Percentiles rank a stretch among this genome's conserved stretches.
Conservation (phyloP, 2,329 filamentous ascomycete genomes). For the Ascochyta pisi region DNA sequence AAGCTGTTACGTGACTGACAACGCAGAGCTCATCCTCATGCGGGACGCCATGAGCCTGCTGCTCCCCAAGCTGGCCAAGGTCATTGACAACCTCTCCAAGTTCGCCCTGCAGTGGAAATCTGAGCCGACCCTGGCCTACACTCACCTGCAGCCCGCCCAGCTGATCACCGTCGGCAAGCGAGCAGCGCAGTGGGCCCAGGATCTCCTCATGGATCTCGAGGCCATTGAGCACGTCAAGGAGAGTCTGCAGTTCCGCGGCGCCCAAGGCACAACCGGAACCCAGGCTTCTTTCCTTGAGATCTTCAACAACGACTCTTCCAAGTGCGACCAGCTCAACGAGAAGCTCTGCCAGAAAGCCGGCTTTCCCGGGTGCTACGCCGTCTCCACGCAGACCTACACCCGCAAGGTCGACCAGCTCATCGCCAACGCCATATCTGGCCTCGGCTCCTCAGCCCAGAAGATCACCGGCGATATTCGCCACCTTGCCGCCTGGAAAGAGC, state of each 20-base stretch:
- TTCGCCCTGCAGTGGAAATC: slow-evolving; percentile 79
- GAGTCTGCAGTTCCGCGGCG: slow-evolving; percentile 76
- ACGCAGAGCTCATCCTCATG: slow-evolving; percentile 66
- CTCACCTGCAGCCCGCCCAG: slow-evolving; percentile 72
- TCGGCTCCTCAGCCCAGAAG: slow-evolving; percentile 79
- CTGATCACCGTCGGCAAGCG: slow-evolving; percentile 72
- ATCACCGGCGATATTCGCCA: slow-evolving; percentile 78
- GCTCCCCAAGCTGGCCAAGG: slow-evolving; percentile 77
- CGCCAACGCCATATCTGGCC: slow-evolving; percentile 78
- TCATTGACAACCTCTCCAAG: slow-evolving; percentile 73
- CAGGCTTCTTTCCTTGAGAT: slow-evolving; percentile 75
- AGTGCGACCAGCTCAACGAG: slow-evolving; percentile 68
- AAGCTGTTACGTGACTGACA: slow-evolving; percentile 39
- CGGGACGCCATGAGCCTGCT: slow-evolving; percentile 78
- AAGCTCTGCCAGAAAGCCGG: slow-evolving; percentile 71
- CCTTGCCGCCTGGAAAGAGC: slow-evolving; percentile 77
- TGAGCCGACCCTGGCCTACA: slow-evolving; percentile 76
- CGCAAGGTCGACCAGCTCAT: slow-evolving; percentile 83
- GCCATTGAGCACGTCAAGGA: slow-evolving; percentile 73
- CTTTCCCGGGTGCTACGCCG: slow-evolving; percentile 66
- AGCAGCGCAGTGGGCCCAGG: slow-evolving; percentile 76
- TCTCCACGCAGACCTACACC: slow-evolving; percentile 77
- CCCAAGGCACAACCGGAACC: slow-evolving; percentile 54
- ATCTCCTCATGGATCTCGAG: slow-evolving; percentile 76
- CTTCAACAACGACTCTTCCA: slow-evolving; percentile 66